A percentile compares a stretch with the other conserved stretches of the same genome.
These are phyloP conservation scores for Fraxinus floribunda DNA, from an alignment of 305 asterid species.

Conservation along the genomic window DNA sequence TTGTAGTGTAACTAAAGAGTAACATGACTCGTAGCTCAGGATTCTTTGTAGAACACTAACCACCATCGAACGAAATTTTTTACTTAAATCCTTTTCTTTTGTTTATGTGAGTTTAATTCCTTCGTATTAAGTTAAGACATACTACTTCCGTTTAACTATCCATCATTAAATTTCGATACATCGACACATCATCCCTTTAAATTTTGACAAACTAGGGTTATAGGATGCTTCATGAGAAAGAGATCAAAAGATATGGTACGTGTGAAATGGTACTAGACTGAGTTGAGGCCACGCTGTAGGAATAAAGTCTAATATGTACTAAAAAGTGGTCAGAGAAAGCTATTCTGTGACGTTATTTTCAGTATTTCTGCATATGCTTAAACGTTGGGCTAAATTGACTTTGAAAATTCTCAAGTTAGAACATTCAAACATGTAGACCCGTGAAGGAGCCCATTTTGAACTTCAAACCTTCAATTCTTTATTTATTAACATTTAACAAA, in stretches of 20 bases:
- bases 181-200: not conserved
- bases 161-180: not conserved
- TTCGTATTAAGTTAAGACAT: not conserved
- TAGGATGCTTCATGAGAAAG: not conserved
- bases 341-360: not conserved
- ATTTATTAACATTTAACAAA: not conserved
- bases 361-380: not conserved
- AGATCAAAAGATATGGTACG: not conserved
- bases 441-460: conserved; percentile 14
- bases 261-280: not conserved
- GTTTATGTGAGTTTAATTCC: not conserved
- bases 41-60: conserved; percentile 31
- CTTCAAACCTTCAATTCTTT: not conserved
- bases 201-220: not conserved
- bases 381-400: conserved; percentile 37
- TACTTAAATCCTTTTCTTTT: not conserved
- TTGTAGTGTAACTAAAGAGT: conserved; percentile 26
- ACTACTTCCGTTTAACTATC: not conserved
- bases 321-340: conserved; percentile 28
- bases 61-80: not conserved
- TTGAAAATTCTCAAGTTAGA: conserved; percentile 23
- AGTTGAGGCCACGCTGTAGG: not conserved
- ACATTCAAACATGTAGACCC: conserved; percentile 30
- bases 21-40: conserved; percentile 31
- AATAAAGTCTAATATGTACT: not conserved